phyloP scores from a whole-genome alignment of 495 filamentous ascomycete genomes.

The Hypomontagnella submonticulosa region DNA sequence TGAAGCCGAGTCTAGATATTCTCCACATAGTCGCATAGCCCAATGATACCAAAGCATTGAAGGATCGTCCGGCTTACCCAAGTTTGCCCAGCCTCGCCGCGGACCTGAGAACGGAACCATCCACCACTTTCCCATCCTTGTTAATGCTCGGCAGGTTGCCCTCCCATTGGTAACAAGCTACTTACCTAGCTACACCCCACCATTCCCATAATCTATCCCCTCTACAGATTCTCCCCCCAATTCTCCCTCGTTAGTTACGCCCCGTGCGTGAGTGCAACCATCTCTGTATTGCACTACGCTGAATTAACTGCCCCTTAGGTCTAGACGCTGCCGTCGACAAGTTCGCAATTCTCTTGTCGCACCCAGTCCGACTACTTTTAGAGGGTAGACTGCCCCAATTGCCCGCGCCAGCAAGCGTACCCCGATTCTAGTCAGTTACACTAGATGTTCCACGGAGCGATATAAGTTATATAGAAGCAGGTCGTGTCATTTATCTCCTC shows the following conservation, averaged over 20 bases:
- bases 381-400: constrained; percentile 36
- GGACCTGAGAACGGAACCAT: constrained; percentile 14
- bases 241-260: constrained; percentile 30
- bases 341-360: constrained; percentile 35
- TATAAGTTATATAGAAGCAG: constrained; percentile 42
- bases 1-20: constrained; percentile 34
- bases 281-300: constrained; percentile 32
- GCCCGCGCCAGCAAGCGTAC: constrained; percentile 33
- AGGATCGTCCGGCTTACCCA: constrained; percentile 24
- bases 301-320: constrained; percentile 23
- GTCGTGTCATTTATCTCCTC: constrained; percentile 32
- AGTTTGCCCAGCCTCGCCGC: constrained; percentile 39
- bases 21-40: constrained; percentile 26
- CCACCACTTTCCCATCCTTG: constrained; percentile 27
- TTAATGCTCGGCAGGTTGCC: constrained; percentile 6
- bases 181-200: constrained; percentile 35
- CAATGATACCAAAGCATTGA: constrained; percentile 29
- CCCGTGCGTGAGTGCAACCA: constrained; percentile 26
- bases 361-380: constrained; percentile 37
- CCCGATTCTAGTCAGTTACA: constrained; percentile 35
- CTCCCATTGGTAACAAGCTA: constrained; percentile 29
- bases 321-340: constrained; percentile 37
- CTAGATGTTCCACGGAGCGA: constrained; percentile 39
- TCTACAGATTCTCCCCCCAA: background rate
- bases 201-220: constrained; percentile 24